Percentiles rank a stretch among this genome's conserved stretches.
These are phyloP conservation scores for Ogataea wickerhamii DNA, from an alignment of 805 yeast species.

Conservation along the genomic window DNA sequence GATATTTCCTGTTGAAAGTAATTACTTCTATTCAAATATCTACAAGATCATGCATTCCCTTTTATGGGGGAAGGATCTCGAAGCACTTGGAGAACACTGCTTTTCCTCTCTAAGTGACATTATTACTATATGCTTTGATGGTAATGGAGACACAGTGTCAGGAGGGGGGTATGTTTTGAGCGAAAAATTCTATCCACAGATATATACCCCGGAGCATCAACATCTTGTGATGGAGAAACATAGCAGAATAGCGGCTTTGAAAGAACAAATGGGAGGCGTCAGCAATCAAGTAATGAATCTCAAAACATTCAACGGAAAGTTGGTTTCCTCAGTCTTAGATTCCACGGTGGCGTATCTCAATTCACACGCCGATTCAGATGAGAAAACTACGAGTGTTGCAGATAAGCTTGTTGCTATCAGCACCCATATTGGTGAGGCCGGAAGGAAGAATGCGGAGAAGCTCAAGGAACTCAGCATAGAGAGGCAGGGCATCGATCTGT, in stretches of 20 bases:
- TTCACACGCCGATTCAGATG: conserved; percentile 5
- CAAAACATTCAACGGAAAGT: conserved; percentile 33
- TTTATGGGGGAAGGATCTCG: conserved; percentile 31
- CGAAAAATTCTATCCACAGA: conserved; percentile 37
- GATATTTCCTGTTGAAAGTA: conserved; percentile 34
- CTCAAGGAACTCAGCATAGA: conserved; percentile 15
- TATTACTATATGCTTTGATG: conserved; percentile 32
- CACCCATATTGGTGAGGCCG: conserved; percentile 10
- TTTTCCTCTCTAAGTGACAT: conserved; percentile 32
- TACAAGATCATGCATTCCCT: conserved; percentile 33
- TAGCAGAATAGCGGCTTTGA: conserved; percentile 13
- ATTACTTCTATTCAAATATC: conserved; percentile 27
- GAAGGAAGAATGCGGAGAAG: conserved; percentile 13
- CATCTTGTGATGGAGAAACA: conserved; percentile 20
- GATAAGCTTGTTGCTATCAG: conserved; percentile 20
- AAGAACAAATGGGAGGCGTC: conserved; percentile 14
- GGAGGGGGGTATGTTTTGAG: conserved; percentile 29
- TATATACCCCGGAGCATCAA: conserved; percentile 32
- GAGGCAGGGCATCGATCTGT: conserved; percentile 19
- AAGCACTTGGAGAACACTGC: conserved; percentile 18
- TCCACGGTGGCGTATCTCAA: conserved; percentile 27
- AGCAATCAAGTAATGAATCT: conserved; percentile 20
- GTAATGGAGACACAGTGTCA: conserved; percentile 27
- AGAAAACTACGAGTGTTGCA: conserved; percentile 15
- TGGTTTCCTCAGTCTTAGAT: conserved; percentile 24